Evolutionary conservation across 164 flowering plant species (phyloP).

Genomic region (Protea cynaroides): DNA sequence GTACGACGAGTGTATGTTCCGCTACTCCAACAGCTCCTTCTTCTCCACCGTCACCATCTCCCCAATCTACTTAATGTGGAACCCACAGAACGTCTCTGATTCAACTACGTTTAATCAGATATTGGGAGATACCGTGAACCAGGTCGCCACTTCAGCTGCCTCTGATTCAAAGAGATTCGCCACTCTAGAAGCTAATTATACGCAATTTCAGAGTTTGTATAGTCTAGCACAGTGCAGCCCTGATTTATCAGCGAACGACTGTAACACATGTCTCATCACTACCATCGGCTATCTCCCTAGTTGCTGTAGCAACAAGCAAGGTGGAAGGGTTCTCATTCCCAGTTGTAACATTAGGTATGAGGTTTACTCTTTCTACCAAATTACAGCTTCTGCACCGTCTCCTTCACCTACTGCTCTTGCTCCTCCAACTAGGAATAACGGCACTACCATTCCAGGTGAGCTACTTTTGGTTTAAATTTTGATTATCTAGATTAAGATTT

Average conservation of each 20-base stretch:
- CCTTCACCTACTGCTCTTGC: neutral
- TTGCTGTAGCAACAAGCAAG: neutral
- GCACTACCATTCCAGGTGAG: neutral
- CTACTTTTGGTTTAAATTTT: neutral
- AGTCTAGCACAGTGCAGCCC: too few relatives aligned
- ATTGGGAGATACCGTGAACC: neutral
- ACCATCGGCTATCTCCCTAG: neutral
- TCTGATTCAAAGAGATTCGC: neutral
- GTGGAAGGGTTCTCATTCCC: neutral
- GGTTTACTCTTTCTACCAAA: neutral
- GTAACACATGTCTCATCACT: too few relatives aligned
- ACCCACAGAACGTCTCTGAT: constrained; percentile 1
- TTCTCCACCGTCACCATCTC: neutral
- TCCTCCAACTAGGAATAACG: neutral
- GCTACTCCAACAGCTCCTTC: constrained; percentile 21
- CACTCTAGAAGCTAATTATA: too few relatives aligned
- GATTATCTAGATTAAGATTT: neutral
- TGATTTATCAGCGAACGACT: too few relatives aligned
- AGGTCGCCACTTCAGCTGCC: neutral
- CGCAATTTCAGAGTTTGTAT: too few relatives aligned
- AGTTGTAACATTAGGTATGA: constrained; percentile 18
- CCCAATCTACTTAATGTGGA: neutral
- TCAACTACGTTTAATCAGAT: constrained; percentile 7
- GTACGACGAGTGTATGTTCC: constrained; percentile 28
- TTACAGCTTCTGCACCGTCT: neutral